Evolutionary conservation across 139 green algal genomes (phyloP).

Genomic region (Coelastrella sp.): DNA sequence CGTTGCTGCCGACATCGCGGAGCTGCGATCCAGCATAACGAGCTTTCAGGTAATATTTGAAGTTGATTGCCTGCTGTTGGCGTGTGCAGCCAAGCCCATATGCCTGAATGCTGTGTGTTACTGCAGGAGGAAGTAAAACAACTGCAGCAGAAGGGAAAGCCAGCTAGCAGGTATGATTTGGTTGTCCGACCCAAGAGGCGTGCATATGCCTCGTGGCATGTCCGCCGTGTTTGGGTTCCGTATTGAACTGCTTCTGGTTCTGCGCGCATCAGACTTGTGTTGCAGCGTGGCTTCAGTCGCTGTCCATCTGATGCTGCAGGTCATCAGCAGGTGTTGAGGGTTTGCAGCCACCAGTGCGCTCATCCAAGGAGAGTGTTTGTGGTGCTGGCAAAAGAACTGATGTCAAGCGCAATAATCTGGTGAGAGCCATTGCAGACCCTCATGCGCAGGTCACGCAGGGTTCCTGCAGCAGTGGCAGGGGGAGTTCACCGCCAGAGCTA

Average conservation of each 20-base stretch:
- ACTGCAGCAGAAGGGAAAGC: neutral
- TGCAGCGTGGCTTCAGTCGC: neutral
- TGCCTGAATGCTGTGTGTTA: neutral
- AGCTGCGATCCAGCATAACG: slow-evolving; percentile 3
- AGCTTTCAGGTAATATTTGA: neutral
- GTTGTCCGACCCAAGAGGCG: neutral
- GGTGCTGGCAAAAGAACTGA: neutral
- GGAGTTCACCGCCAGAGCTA: no score
- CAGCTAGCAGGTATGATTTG: neutral
- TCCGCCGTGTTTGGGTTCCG: neutral
- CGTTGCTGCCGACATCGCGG: neutral
- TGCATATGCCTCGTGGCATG: neutral
- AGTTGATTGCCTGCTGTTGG: neutral
- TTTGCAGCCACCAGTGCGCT: slow-evolving; percentile 6
- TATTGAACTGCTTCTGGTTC: neutral
- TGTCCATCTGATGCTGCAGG: neutral
- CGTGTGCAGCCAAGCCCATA: neutral
- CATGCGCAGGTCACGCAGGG: neutral
- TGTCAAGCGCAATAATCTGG: neutral
- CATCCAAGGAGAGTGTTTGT: neutral
- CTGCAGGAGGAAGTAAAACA: neutral
- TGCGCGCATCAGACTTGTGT: neutral
- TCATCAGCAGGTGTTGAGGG: neutral
- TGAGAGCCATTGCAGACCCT: neutral
- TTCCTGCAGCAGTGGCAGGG: no score